Conservation (phyloP, 345 rosid species). For the Populus davidiana region DNA sequence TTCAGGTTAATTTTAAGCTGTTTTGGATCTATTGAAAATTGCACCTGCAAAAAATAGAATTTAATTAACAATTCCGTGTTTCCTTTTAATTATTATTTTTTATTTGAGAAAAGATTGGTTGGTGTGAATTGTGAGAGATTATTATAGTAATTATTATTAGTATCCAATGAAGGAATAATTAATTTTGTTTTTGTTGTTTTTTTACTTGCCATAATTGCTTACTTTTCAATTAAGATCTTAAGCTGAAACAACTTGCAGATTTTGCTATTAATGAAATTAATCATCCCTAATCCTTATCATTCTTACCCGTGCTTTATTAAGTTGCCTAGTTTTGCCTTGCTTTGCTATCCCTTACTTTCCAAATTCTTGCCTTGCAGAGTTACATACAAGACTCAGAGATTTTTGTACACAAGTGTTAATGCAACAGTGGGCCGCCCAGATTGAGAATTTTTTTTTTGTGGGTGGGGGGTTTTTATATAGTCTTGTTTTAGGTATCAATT, state of each 20-base stretch:
- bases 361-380: background rate
- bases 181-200: background rate
- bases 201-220: background rate
- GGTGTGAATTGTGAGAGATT: constrained; percentile 1
- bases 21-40: constrained; percentile 15
- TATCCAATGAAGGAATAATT: constrained; percentile 18
- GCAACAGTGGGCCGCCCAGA: background rate
- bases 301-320: background rate
- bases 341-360: background rate
- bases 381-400: background rate
- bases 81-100: background rate
- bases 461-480: background rate
- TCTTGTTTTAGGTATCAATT: background rate
- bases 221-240: constrained; percentile 6
- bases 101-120: background rate
- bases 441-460: background rate
- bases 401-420: background rate
- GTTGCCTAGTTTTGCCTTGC: background rate
- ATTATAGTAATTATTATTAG: background rate
- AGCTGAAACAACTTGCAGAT: background rate
- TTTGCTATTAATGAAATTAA: background rate
- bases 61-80: background rate
- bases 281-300: constrained; percentile 12
- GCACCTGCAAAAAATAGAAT: background rate
- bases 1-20: background rate